phyloP scores from a whole-genome alignment of 2,329 filamentous ascomycete genomes.

The Cercospora zeae-maydis region DNA sequence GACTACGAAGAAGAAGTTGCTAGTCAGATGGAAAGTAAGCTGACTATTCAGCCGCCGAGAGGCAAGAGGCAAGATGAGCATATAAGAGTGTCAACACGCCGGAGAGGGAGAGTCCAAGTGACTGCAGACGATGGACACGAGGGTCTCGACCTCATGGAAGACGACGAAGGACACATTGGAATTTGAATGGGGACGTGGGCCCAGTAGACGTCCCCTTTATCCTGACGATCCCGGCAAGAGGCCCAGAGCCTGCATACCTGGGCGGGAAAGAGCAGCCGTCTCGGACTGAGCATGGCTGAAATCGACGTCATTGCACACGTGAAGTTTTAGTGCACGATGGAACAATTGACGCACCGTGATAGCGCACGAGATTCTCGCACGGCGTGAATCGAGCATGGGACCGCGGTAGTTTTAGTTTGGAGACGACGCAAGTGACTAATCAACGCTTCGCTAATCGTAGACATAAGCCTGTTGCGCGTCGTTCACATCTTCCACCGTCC shows the following conservation, averaged over 20 bases:
- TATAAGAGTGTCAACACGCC: conserved; percentile 25
- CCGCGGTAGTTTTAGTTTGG: background rate
- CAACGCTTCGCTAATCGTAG: background rate
- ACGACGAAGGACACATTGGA: conserved; percentile 8
- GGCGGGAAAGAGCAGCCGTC: background rate
- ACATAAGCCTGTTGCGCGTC: background rate
- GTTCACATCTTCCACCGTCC: too few species aligned
- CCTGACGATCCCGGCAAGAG: background rate
- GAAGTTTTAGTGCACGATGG: background rate
- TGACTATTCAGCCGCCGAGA: conserved; percentile 24
- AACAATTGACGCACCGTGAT: background rate
- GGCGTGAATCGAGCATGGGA: background rate
- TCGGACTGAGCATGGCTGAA: background rate
- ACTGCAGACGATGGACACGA: background rate
- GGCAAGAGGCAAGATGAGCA: conserved; percentile 19
- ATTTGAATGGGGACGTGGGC: background rate
- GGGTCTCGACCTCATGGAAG: conserved; percentile 14
- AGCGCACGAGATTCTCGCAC: background rate
- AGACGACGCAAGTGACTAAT: background rate
- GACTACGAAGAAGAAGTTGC: conserved; percentile 25
- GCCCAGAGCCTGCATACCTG: background rate
- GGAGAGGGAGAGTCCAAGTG: conserved; percentile 15
- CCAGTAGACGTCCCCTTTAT: background rate
- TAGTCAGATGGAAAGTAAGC: conserved; percentile 27
- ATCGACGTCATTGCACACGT: background rate